A percentile compares a stretch with the other conserved stretches of the same genome.
Evolutionary conservation across 2,329 filamentous ascomycete genomes (phyloP).

Genomic region (Fusarium buharicum): DNA sequence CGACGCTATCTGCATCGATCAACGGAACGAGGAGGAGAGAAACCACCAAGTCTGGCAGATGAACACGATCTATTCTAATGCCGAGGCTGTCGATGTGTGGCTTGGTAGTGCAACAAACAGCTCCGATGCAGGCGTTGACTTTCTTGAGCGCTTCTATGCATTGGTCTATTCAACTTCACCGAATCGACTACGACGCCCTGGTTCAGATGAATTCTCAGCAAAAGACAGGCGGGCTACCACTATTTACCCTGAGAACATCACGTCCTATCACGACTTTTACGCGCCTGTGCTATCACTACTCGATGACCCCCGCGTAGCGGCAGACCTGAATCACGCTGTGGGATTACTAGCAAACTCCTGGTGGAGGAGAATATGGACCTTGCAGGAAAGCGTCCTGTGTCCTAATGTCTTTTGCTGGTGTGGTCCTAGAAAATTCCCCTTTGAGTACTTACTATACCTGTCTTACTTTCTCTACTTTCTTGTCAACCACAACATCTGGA

Average conservation of each 20-base stretch:
- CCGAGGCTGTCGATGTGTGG: conserved; percentile 5
- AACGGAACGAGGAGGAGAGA: conserved; percentile 1
- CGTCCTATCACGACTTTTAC: conserved; percentile 9
- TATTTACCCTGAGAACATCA: not conserved
- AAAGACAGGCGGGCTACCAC: not conserved
- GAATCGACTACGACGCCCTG: not conserved
- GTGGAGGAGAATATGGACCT: conserved; percentile 22
- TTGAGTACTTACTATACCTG: conserved; percentile 5
- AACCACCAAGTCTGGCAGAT: conserved; percentile 11
- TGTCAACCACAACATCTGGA: not conserved
- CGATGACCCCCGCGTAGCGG: not conserved
- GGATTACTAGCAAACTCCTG: conserved; percentile 1
- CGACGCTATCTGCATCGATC: conserved; percentile 11
- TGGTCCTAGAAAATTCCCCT: not conserved
- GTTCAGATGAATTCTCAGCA: not conserved
- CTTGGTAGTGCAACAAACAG: not conserved
- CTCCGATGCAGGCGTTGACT: not conserved
- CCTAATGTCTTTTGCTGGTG: conserved; percentile 12
- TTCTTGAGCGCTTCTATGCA: not conserved
- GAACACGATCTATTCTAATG: conserved; percentile 13
- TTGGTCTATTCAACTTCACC: not conserved
- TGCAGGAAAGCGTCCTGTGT: conserved; percentile 15
- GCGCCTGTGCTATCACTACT: not conserved
- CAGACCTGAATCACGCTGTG: not conserved
- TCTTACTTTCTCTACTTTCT: conserved; percentile 10